Conservation (phyloP, 371 early-diverging fungal genomes). For the Funneliformis caledonium region DNA sequence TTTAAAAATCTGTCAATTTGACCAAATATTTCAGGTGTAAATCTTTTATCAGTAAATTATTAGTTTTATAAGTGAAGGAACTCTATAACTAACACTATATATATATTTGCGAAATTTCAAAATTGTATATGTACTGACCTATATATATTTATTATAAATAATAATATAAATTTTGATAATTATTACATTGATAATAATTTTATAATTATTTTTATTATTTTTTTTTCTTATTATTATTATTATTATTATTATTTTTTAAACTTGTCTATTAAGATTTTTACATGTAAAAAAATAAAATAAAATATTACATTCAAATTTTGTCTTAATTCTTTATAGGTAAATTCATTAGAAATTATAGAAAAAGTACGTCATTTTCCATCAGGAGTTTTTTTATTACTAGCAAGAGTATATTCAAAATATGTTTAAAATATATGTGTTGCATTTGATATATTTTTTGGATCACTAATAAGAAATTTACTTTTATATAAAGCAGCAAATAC, state of each 20-base stretch:
- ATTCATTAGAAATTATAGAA: conserved; percentile 3
- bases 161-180: neutral
- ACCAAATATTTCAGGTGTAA: neutral
- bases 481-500: neutral
- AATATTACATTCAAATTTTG: conserved; percentile 20
- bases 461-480: conserved; percentile 2
- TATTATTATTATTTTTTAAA: too few relatives aligned
- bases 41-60: neutral
- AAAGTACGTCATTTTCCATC: conserved; percentile 4
- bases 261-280: too few relatives aligned
- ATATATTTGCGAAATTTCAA: neutral
- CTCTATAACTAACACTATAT: neutral
- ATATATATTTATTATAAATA: conserved; percentile 5
- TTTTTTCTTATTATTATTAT: too few relatives aligned
- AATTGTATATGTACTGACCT: conserved; percentile 17
- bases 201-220: too few relatives aligned
- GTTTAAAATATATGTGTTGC: conserved; percentile 9
- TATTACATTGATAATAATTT: too few relatives aligned
- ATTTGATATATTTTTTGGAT: conserved; percentile 4
- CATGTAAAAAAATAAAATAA: neutral
- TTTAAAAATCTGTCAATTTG: conserved; percentile 17
- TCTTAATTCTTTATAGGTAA: conserved; percentile 1
- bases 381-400: conserved; percentile 1
- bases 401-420: conserved; percentile 5
- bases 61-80: neutral